Percentiles rank a stretch among this genome's conserved stretches.
Conservation (phyloP, 2,329 filamentous ascomycete genomes). For the Ambrosiella xylebori region DNA sequence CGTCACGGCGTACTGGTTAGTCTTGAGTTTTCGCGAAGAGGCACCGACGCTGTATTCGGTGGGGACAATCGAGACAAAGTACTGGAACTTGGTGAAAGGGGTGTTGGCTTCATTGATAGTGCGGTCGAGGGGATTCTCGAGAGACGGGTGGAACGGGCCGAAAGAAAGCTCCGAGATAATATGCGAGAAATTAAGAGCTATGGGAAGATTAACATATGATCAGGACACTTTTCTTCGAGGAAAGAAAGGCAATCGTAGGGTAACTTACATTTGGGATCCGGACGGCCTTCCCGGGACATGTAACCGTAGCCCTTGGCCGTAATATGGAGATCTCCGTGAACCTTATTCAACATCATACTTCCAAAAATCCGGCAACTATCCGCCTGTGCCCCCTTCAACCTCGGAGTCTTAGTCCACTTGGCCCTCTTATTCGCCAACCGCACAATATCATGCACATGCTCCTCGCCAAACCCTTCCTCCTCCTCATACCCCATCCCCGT, state of each 20-base stretch:
- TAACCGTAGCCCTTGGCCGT: conserved; percentile 95
- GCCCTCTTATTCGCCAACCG: conserved; percentile 45
- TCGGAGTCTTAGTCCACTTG: conserved; percentile 61
- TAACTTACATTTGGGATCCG: conserved; percentile 61
- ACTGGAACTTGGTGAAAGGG: conserved; percentile 94
- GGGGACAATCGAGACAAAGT: conserved; percentile 88
- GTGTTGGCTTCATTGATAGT: conserved; percentile 59
- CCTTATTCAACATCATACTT: conserved; percentile 82
- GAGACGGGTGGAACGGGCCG: conserved; percentile 85
- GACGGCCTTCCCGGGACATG: conserved; percentile 53
- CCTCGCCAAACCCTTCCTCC: conserved; percentile 56
- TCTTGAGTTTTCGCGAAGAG: conserved; percentile 35
- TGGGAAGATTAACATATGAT: background rate
- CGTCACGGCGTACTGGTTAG: conserved; percentile 96
- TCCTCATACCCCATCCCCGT: conserved; percentile 40
- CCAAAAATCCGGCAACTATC: conserved; percentile 85
- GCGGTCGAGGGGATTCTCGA: conserved; percentile 84
- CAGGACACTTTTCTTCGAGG: background rate
- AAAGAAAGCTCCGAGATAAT: conserved; percentile 92
- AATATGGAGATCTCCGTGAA: conserved; percentile 96
- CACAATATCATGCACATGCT: conserved; percentile 84
- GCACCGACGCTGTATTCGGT: conserved; percentile 66
- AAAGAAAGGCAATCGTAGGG: background rate
- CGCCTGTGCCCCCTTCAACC: conserved; percentile 32
- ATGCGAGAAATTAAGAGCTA: conserved; percentile 91